Conservation (phyloP, 371 early-diverging fungal genomes). For the Parasitella parasitica region DNA sequence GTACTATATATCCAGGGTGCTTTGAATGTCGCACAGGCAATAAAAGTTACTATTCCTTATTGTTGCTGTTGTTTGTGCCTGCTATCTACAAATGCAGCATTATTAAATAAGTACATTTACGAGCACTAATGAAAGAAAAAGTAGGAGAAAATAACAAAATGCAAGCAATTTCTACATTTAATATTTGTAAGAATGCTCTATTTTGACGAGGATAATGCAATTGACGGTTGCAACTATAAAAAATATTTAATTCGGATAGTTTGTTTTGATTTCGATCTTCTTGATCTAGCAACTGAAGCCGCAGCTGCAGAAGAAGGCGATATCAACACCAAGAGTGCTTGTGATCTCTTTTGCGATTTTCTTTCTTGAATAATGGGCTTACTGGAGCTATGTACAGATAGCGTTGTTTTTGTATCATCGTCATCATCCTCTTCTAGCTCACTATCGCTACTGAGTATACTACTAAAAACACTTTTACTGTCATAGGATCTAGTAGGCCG, state of each 20-base stretch:
- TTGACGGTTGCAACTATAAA: not conserved
- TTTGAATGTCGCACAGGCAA: too few relatives aligned
- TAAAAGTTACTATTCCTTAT: too few relatives aligned
- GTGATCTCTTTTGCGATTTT: not conserved
- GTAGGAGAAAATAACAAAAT: too few relatives aligned
- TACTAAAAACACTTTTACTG: not conserved
- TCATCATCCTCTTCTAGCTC: not conserved
- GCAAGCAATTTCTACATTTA: not conserved
- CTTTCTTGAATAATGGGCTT: not conserved
- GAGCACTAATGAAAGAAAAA: too few relatives aligned
- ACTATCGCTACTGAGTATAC: slow-evolving; percentile 5
- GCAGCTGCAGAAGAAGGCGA: slow-evolving; percentile 16
- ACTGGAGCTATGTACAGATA: not conserved
- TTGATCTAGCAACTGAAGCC: slow-evolving; percentile 14
- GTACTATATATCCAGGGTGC: too few relatives aligned
- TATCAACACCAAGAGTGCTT: slow-evolving; percentile 15
- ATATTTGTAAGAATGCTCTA: not conserved
- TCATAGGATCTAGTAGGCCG: not conserved
- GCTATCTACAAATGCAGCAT: too few relatives aligned
- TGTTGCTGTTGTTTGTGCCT: too few relatives aligned
- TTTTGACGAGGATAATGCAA: not conserved
- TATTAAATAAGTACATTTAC: slow-evolving; percentile 15
- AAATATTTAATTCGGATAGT: not conserved
- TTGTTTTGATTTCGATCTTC: not conserved
- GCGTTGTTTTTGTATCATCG: not conserved